Conservation (phyloP, 768 basidiomycete genomes). For the Collybia sordida region DNA sequence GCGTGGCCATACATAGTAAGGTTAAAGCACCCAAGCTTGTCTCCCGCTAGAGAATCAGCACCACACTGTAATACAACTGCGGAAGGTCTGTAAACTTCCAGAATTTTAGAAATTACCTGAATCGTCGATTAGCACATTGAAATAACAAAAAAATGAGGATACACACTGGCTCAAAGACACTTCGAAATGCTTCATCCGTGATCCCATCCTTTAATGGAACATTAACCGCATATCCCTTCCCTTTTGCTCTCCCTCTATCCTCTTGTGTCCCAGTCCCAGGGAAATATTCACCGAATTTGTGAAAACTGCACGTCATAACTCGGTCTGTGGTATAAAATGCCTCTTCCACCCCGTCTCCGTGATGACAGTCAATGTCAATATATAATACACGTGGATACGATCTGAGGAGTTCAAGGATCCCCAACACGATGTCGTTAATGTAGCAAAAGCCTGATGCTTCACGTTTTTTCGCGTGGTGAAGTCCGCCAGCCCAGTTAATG, state of each 20-base stretch:
- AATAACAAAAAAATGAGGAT: not conserved
- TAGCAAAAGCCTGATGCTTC: conserved; percentile 99
- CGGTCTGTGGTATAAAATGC: conserved; percentile 97
- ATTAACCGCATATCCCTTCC: conserved; percentile 89
- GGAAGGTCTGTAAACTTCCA: conserved; percentile 86
- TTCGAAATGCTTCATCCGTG: conserved; percentile 82
- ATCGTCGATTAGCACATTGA: conserved; percentile 1
- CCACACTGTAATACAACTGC: conserved; percentile 94
- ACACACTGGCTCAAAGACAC: conserved; percentile 90
- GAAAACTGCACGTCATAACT: conserved; percentile 96
- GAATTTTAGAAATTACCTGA: conserved; percentile 79
- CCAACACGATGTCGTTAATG: conserved; percentile 96
- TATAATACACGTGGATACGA: conserved; percentile 87
- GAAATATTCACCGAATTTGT: conserved; percentile 96
- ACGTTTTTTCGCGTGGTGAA: conserved; percentile 99
- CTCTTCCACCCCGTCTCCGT: conserved; percentile 98
- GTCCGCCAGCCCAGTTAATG: conserved; percentile 97
- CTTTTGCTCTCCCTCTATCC: conserved; percentile 80
- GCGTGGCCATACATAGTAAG: conserved; percentile 95
- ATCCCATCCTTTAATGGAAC: conserved; percentile 94
- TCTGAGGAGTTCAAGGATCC: conserved; percentile 90
- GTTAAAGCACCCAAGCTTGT: conserved; percentile 96
- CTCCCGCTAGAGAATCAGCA: conserved; percentile 91
- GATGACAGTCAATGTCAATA: conserved; percentile 98
- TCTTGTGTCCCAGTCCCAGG: conserved; percentile 85